Conservation (phyloP, 768 basidiomycete genomes). For the Leccinum boreale region DNA sequence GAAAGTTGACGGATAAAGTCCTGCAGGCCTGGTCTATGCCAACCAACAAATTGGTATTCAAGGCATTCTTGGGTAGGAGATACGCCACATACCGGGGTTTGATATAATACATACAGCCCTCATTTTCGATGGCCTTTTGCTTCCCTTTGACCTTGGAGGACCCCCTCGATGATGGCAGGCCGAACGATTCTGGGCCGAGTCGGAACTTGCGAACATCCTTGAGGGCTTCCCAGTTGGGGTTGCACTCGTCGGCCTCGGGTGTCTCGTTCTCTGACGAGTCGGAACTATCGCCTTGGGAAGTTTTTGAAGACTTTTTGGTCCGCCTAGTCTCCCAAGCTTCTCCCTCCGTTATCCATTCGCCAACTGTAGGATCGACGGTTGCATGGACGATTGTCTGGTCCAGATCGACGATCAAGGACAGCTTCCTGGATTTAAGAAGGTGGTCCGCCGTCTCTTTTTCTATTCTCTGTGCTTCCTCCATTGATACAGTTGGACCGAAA, state of each 20-base stretch:
- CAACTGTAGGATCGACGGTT: constrained; percentile 96
- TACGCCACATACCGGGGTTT: constrained; percentile 77
- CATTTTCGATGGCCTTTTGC: constrained; percentile 62
- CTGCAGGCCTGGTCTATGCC: constrained; percentile 70
- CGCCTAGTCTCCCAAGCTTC: constrained; percentile 73
- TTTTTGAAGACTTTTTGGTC: constrained; percentile 37
- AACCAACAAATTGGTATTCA: neutral
- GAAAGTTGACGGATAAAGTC: constrained; percentile 73
- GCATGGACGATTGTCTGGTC: constrained; percentile 99
- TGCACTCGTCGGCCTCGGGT: constrained; percentile 57
- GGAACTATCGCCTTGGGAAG: constrained; percentile 28
- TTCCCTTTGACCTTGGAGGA: constrained; percentile 50
- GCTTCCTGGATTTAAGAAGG: constrained; percentile 69
- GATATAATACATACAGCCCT: constrained; percentile 95
- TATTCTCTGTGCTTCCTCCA: constrained; percentile 88
- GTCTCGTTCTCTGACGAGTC: constrained; percentile 39
- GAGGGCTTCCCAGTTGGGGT: constrained; percentile 91
- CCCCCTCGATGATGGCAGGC: constrained; percentile 43
- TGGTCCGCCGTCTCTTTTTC: constrained; percentile 80
- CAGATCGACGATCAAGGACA: constrained; percentile 96
- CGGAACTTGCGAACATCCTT: constrained; percentile 89
- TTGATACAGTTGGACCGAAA: constrained; percentile 85
- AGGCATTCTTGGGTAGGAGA: neutral
- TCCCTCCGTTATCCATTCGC: constrained; percentile 92
- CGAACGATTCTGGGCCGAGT: constrained; percentile 72